These are phyloP conservation scores for Leishmania braziliensis DNA, from an alignment of 208 protist species.

Conservation along the genomic window DNA sequence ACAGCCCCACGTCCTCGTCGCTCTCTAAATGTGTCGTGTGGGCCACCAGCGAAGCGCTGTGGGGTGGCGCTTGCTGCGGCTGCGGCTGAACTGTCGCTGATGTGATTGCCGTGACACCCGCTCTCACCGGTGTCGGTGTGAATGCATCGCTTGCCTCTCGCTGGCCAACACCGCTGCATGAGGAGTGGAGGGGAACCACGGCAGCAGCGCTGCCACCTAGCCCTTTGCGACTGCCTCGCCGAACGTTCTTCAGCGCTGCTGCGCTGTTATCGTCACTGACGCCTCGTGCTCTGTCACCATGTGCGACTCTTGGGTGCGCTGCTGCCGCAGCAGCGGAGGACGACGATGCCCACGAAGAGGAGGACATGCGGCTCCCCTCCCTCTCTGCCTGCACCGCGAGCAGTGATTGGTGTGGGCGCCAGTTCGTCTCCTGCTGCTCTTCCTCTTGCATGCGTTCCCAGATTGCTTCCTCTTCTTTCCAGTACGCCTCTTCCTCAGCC, in stretches of 20 bases:
- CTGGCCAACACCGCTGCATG: not conserved
- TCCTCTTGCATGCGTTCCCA: constrained; percentile 26
- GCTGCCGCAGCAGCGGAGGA: constrained; percentile 5
- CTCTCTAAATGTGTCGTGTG: not conserved
- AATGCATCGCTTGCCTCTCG: not conserved
- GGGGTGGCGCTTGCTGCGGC: not conserved
- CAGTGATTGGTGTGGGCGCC: no score
- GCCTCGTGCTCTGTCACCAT: not conserved
- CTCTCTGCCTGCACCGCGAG: not conserved
- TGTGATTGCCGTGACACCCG: not conserved
- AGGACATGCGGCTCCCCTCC: not conserved
- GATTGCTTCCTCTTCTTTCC: constrained; percentile 40
- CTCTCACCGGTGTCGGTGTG: not conserved
- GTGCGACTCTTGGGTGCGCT: not conserved
- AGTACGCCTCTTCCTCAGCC: constrained; percentile 40
- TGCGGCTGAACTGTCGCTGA: not conserved
- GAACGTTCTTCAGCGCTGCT: not conserved
- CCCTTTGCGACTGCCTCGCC: constrained; percentile 1
- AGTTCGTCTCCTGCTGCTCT: constrained; percentile 5
- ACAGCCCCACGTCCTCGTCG: not conserved
- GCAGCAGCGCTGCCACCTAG: not conserved
- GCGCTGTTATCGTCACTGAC: not conserved
- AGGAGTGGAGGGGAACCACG: not conserved
- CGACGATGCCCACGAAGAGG: not conserved
- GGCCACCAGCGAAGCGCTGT: constrained; percentile 1